Evolutionary conservation across 306 rosid genomes (phyloP).

Genomic region (Acacia acuminata): DNA sequence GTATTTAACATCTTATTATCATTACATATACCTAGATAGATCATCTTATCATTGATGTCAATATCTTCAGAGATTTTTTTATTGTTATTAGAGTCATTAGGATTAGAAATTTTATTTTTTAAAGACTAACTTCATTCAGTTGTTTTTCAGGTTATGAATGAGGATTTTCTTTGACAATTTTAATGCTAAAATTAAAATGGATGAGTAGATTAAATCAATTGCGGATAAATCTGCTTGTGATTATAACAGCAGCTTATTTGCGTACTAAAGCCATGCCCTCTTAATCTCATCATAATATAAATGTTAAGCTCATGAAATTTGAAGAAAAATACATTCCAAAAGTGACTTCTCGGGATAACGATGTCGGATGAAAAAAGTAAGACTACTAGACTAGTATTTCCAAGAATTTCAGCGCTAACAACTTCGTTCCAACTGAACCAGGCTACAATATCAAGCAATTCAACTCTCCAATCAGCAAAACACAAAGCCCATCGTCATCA

Average conservation of each 20-base stretch:
- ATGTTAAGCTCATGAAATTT: constrained; percentile 13
- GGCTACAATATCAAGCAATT: constrained; percentile 73
- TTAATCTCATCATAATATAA: background rate
- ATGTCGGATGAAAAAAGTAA: constrained; percentile 70
- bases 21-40: too few species aligned
- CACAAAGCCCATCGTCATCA: background rate
- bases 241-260: background rate
- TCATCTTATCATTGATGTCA: too few species aligned
- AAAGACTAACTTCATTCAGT: too few species aligned
- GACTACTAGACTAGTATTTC: constrained; percentile 78
- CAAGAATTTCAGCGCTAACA: constrained; percentile 88
- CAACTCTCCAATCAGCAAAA: constrained; percentile 7
- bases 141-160: too few species aligned
- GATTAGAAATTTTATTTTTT: too few species aligned
- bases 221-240: constrained; percentile 1
- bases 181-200: constrained; percentile 34
- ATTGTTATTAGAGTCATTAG: too few species aligned
- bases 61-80: too few species aligned
- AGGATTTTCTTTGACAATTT: too few species aligned
- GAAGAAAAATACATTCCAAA: constrained; percentile 67
- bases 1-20: too few species aligned
- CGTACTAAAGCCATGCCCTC: constrained; percentile 21
- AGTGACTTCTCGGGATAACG: constrained; percentile 56
- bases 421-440: constrained; percentile 66
- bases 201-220: constrained; percentile 19